Conservation (phyloP, 345 rosid genomes). For the Citrus hindsii region DNA sequence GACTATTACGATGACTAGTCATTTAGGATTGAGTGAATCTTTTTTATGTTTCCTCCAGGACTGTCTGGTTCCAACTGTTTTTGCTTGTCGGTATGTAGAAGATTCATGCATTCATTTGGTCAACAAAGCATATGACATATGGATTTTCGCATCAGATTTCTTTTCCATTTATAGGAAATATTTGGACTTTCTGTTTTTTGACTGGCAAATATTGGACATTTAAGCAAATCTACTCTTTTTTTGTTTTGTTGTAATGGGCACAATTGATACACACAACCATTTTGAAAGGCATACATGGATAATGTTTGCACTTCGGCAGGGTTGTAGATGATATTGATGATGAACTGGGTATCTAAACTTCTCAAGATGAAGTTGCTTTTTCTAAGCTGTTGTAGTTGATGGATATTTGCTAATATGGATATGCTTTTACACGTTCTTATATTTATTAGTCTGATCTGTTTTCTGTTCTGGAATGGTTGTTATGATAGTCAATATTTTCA, state of each 20-base stretch:
- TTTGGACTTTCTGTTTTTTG: not conserved
- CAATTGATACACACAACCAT: not conserved
- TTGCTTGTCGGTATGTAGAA: conserved; percentile 5
- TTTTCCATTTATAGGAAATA: not conserved
- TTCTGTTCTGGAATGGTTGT: not conserved
- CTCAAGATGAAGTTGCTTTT: not conserved
- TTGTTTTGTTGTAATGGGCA: not conserved
- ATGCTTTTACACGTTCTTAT: not conserved
- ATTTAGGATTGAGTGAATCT: conserved; percentile 1
- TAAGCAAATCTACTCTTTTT: not conserved
- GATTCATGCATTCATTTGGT: conserved; percentile 1
- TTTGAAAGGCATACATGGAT: not conserved
- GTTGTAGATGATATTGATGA: not conserved
- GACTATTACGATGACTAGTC: not conserved
- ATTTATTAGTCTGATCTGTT: not conserved
- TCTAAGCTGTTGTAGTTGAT: not conserved
- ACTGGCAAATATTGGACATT: not conserved
- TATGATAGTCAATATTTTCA: not conserved
- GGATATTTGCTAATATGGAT: not conserved
- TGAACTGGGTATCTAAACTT: not conserved
- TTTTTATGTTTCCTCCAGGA: not conserved
- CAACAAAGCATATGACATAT: not conserved
- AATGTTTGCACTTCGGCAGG: not conserved
- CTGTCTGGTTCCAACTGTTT: not conserved
- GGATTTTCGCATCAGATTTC: not conserved